These are phyloP conservation scores for Sicyos edulis DNA, from an alignment of 306 rosid genomes.

Conservation along the genomic window DNA sequence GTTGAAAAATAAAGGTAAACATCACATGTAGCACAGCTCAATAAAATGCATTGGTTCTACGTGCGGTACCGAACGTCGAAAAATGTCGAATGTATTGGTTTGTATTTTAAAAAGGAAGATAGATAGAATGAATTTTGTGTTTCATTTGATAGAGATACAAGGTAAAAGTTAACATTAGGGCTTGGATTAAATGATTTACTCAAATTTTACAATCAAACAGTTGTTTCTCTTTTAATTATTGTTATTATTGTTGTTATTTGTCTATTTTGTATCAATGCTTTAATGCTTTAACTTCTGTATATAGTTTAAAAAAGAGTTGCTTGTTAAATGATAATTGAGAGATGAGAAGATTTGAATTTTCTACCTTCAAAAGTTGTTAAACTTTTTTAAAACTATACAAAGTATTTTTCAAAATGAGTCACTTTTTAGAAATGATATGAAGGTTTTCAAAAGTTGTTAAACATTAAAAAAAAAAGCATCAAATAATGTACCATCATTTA, in stretches of 20 bases:
- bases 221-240: background rate
- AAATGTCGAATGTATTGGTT: background rate
- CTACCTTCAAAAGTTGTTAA: too few species aligned
- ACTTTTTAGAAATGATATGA: too few species aligned
- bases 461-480: too few species aligned
- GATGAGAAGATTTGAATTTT: too few species aligned
- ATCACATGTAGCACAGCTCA: background rate
- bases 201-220: background rate
- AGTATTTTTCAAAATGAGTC: too few species aligned
- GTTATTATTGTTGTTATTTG: background rate
- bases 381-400: too few species aligned
- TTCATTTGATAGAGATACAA: background rate
- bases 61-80: background rate
- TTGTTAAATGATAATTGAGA: too few species aligned
- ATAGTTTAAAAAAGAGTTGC: too few species aligned
- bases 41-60: background rate
- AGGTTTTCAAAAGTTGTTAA: too few species aligned
- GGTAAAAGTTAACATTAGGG: background rate
- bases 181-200: background rate
- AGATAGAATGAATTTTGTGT: background rate
- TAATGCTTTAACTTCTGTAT: too few species aligned
- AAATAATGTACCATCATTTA: too few species aligned
- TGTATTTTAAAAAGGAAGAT: conserved; percentile 2
- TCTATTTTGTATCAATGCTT: too few species aligned
- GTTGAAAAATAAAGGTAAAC: conserved; percentile 4